phyloP scores from a whole-genome alignment of 805 yeast species.

The Kluyveromyces aestuarii region DNA sequence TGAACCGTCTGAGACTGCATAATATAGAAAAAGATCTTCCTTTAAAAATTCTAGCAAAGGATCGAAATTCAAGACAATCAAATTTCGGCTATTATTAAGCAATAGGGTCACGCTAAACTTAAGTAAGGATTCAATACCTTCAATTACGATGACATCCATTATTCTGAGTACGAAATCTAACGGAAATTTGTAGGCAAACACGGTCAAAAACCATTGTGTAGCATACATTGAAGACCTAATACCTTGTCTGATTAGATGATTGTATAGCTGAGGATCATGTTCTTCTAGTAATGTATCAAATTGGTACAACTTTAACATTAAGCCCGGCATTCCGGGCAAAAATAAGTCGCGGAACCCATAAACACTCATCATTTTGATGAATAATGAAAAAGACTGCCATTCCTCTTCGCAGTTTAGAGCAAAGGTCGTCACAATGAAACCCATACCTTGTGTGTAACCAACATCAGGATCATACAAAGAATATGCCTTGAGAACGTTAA shows the following conservation, averaged over 20 bases:
- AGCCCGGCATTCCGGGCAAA: slow-evolving; percentile 88
- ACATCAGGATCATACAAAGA: slow-evolving; percentile 83
- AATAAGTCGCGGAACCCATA: slow-evolving; percentile 74
- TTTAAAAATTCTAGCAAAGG: slow-evolving; percentile 67
- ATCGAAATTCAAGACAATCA: slow-evolving; percentile 65
- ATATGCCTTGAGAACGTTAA: slow-evolving; percentile 73
- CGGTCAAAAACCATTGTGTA: slow-evolving; percentile 92
- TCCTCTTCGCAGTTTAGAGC: slow-evolving; percentile 60
- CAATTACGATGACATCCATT: slow-evolving; percentile 79
- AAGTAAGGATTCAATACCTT: slow-evolving; percentile 81
- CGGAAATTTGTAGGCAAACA: slow-evolving; percentile 93
- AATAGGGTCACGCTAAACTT: slow-evolving; percentile 79
- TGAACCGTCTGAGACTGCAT: slow-evolving; percentile 26
- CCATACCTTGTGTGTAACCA: slow-evolving; percentile 98
- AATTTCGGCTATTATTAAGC: slow-evolving; percentile 51
- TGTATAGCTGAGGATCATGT: slow-evolving; percentile 56
- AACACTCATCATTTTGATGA: slow-evolving; percentile 74
- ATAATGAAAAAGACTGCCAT: slow-evolving; percentile 73
- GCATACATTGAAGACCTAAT: slow-evolving; percentile 93
- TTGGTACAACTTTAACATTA: slow-evolving; percentile 76
- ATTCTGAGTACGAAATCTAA: slow-evolving; percentile 78
- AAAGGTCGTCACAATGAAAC: slow-evolving; percentile 80
- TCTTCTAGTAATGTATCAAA: slow-evolving; percentile 84
- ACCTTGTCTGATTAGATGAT: slow-evolving; percentile 79
- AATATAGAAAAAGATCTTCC: slow-evolving; percentile 66